phyloP scores from a whole-genome alignment of 2,329 filamentous ascomycete genomes.

The Exophiala xenobiotica region DNA sequence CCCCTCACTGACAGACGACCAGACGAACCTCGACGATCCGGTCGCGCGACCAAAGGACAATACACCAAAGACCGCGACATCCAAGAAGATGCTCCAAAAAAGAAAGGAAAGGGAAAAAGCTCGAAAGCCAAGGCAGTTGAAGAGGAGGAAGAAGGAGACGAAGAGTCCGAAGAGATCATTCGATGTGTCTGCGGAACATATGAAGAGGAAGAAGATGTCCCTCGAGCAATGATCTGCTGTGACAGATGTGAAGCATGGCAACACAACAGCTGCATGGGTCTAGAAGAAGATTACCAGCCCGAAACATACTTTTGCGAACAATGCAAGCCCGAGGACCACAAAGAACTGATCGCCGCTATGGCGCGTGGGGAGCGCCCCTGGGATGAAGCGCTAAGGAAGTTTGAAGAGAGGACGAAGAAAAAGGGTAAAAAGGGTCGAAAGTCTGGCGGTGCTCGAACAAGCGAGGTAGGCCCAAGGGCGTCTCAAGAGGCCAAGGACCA shows the following conservation, averaged over 20 bases:
- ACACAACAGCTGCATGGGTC: conserved; percentile 92
- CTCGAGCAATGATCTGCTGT: conserved; percentile 92
- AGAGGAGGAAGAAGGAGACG: conserved; percentile 46
- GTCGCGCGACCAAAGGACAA: conserved; percentile 93
- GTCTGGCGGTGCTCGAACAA: conserved; percentile 62
- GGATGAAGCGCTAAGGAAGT: conserved; percentile 69
- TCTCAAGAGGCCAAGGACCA: conserved; percentile 39
- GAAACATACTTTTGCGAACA: conserved; percentile 90
- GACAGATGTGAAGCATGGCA: conserved; percentile 93
- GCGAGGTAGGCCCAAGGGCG: conserved; percentile 57
- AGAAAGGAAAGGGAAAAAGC: conserved; percentile 48
- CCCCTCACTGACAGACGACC: conserved; percentile 21
- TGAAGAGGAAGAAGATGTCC: conserved; percentile 79
- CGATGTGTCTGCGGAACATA: conserved; percentile 90
- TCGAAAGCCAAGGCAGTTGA: conserved; percentile 49
- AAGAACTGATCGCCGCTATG: conserved; percentile 74
- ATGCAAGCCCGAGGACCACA: conserved; percentile 82
- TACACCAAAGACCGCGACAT: conserved; percentile 83
- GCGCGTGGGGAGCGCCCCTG: conserved; percentile 80
- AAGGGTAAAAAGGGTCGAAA: conserved; percentile 60
- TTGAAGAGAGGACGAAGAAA: conserved; percentile 58
- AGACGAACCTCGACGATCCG: conserved; percentile 89
- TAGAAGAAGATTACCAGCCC: conserved; percentile 72
- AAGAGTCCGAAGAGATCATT: conserved; percentile 71
- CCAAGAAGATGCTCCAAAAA: conserved; percentile 58